These are phyloP conservation scores for Mariannaea elegans DNA, from an alignment of 2,329 filamentous ascomycete species.

Conservation along the genomic window DNA sequence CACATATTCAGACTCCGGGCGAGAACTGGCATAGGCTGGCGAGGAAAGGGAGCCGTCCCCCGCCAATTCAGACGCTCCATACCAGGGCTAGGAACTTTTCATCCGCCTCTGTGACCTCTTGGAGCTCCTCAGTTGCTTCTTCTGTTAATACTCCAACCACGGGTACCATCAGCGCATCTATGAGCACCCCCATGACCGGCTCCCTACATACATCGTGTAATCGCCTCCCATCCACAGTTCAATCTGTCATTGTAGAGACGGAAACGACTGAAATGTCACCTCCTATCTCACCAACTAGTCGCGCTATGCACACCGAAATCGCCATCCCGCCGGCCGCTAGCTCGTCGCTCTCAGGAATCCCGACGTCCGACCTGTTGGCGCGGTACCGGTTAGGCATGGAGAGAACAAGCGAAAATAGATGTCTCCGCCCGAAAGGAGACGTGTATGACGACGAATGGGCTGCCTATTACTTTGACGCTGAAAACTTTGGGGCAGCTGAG, in stretches of 20 bases:
- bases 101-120: constrained; percentile 19
- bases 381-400: constrained; percentile 25
- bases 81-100: constrained; percentile 1
- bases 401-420: neutral
- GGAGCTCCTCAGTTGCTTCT: neutral
- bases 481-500: constrained; percentile 13
- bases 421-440: constrained; percentile 13
- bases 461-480: constrained; percentile 44
- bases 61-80: constrained; percentile 25
- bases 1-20: constrained; percentile 15
- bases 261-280: constrained; percentile 29
- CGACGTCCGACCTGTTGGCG: constrained; percentile 35
- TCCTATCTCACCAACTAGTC: constrained; percentile 12
- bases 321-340: constrained; percentile 18
- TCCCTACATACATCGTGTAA: neutral
- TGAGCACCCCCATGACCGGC: neutral
- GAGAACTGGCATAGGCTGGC: neutral
- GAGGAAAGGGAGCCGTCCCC: constrained; percentile 30
- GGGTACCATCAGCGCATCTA: constrained; percentile 13
- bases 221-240: constrained; percentile 22
- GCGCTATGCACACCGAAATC: constrained; percentile 14
- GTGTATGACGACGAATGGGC: constrained; percentile 42
- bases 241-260: neutral
- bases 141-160: constrained; percentile 16
- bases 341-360: constrained; percentile 33